Evolutionary conservation across 139 green algal genomes (phyloP), one percentile per base, ranked within the genome.

Genomic region (Chlorella vulgaris): DNA sequence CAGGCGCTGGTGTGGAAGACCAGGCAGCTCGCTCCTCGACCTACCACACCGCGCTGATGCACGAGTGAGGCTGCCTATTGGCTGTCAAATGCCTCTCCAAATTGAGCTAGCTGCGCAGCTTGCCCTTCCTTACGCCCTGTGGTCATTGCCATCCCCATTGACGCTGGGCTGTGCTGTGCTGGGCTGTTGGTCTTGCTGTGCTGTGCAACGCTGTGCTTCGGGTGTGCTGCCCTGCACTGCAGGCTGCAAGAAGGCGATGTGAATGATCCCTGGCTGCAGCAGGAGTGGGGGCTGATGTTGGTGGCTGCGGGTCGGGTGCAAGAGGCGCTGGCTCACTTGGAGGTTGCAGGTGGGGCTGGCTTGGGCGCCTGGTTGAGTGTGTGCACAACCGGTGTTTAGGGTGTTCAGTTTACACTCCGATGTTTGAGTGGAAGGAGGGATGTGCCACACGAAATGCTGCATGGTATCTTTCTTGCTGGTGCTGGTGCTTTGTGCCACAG

Each of bases 261-360:
- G 0, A 83, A 91, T 43, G 91, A 95, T 61, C 84, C 90, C 38
- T 94, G 90, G 91, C 88, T 95, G 68, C 92, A 95, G 85, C 66
- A 50, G 43, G 91, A 94, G 84, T 95, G 92, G 92, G 92, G 81
- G 7, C 77, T 88, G 10, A 76, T 84, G 38, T 70, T 94, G 73
- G 60, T 79, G 28, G 58, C 76, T 3, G 24, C 75, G 6, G 80
- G 67, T 13, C 69, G 85, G 31, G 4, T 35, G 4, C 36, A 75
- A 21, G 84, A 90, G 51, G 81, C 80, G 3, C 68, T 80, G 36
- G 58, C 22, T 24, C 86, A 90, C 53, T 19, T 67, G 35, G 77
- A 83, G 66, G 77, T 83, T 47, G 65, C 77, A 55, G 77, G 77
- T 79, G 73, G 36, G 73, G 2, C 6, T 8, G 21, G 60, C 2